Evolutionary conservation across 768 basidiomycete species (phyloP).

Genomic region (Sistotremastrum suecicum): DNA sequence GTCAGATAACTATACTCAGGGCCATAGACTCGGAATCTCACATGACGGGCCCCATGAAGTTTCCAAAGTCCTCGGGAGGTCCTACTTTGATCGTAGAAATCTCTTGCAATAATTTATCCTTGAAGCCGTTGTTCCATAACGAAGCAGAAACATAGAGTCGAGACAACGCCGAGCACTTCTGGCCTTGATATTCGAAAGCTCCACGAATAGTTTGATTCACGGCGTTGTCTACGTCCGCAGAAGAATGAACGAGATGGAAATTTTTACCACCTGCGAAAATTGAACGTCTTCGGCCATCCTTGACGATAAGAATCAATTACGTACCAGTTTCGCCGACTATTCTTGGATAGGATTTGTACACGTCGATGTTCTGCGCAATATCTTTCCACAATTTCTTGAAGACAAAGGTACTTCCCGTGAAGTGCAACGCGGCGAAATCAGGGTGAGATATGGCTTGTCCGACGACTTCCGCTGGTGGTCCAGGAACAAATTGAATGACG

Average conservation of each 20-base stretch:
- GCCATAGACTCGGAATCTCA: conserved; percentile 18
- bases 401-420: conserved; percentile 89
- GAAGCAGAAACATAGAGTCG: conserved; percentile 81
- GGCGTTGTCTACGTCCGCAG: conserved; percentile 81
- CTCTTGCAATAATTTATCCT: conserved; percentile 59
- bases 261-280: conserved; percentile 70
- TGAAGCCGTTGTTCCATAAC: conserved; percentile 79
- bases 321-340: conserved; percentile 89
- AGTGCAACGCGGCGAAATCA: conserved; percentile 80
- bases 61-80: conserved; percentile 51
- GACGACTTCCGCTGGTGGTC: conserved; percentile 74
- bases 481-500: conserved; percentile 96
- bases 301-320: background rate
- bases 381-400: conserved; percentile 97
- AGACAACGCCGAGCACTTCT: conserved; percentile 94
- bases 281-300: background rate
- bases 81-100: conserved; percentile 81
- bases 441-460: conserved; percentile 68
- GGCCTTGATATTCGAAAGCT: conserved; percentile 95
- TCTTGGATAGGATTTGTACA: conserved; percentile 79
- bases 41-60: conserved; percentile 98
- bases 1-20: background rate
- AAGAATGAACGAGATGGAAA: conserved; percentile 85
- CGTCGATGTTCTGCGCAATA: conserved; percentile 77
- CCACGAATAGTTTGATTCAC: conserved; percentile 77